A percentile compares a stretch with the other conserved stretches of the same genome.
Evolutionary conservation across 164 flowering plant species (phyloP).

Genomic region (Amborella trichopoda): DNA sequence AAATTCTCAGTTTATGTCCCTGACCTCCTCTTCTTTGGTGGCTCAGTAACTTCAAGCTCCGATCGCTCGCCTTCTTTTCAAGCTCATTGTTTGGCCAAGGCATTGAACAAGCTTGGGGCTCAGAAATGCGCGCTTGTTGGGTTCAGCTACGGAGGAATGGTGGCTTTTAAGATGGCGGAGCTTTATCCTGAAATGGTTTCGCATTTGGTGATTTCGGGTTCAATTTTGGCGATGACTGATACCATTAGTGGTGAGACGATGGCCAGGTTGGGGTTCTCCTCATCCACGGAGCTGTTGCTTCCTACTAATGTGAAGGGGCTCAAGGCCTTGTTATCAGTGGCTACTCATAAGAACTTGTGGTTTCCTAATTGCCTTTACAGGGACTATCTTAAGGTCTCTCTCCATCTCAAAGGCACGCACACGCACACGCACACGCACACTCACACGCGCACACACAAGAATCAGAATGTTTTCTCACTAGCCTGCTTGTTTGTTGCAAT

Average conservation of each 20-base stretch:
- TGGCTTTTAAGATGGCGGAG: slow-evolving; percentile 67
- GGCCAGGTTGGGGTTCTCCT: slow-evolving; percentile 40
- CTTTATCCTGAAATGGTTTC: slow-evolving; percentile 41
- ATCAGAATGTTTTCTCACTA: no score
- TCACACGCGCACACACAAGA: no score
- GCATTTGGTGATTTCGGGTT: slow-evolving; percentile 57
- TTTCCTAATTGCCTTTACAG: slow-evolving; percentile 52
- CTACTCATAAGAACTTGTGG: slow-evolving; percentile 57
- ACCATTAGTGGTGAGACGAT: slow-evolving; percentile 30
- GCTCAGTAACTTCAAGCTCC: slow-evolving; percentile 25
- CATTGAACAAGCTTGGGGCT: slow-evolving; percentile 42
- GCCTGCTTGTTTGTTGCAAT: no score
- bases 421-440: no score
- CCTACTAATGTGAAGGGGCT: slow-evolving; percentile 62
- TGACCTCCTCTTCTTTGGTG: slow-evolving; percentile 78
- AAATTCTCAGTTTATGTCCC: slow-evolving; percentile 63
- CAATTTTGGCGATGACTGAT: slow-evolving; percentile 57
- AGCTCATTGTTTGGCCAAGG: slow-evolving; percentile 48
- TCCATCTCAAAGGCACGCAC: no score
- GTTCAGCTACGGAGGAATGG: slow-evolving; percentile 88
- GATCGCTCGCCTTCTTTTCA: slow-evolving; percentile 64
- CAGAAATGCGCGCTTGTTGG: slow-evolving; percentile 53
- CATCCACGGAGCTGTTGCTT: slow-evolving; percentile 57
- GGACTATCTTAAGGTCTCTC: slow-evolving; percentile 63
- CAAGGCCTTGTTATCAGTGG: slow-evolving; percentile 54